phyloP scores from a whole-genome alignment of 768 basidiomycete genomes.

The Lactarius akahatsu region DNA sequence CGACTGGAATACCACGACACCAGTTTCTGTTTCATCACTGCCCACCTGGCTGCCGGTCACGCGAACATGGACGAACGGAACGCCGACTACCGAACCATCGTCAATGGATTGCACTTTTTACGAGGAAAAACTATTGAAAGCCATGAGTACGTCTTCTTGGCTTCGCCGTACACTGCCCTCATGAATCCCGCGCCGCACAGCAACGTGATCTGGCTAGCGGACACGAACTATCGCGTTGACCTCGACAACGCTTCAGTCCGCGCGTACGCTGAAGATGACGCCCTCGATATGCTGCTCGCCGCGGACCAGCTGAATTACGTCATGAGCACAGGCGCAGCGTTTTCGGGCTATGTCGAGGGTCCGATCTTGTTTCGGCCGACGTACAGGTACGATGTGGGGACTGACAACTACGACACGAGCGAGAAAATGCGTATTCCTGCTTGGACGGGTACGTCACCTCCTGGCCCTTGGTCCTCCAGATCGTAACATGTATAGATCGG shows the following conservation, averaged over 20 bases:
- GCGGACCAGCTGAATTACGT: conserved; percentile 85
- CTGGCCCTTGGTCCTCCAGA: conserved; percentile 20
- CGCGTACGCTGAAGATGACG: conserved; percentile 57
- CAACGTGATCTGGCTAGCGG: conserved; percentile 90
- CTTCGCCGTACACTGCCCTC: conserved; percentile 4
- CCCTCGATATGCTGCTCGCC: conserved; percentile 70
- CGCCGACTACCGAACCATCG: conserved; percentile 87
- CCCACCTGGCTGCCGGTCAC: conserved; percentile 96
- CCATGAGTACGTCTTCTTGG: conserved; percentile 74
- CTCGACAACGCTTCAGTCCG: conserved; percentile 81
- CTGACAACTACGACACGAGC: conserved; percentile 89
- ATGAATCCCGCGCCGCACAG: conserved; percentile 43
- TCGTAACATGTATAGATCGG: conserved; percentile 60
- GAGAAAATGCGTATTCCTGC: conserved; percentile 97
- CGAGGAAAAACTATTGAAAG: conserved; percentile 85
- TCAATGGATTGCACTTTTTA: conserved; percentile 78
- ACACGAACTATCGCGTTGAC: conserved; percentile 93
- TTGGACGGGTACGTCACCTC: conserved; percentile 76
- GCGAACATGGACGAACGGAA: conserved; percentile 87
- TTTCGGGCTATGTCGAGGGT: conserved; percentile 84
- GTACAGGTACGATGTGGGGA: conserved; percentile 83
- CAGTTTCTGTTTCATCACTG: conserved; percentile 92
- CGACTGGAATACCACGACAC: conserved; percentile 90
- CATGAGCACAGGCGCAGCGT: conserved; percentile 73
- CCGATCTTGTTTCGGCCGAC: conserved; percentile 91